These are phyloP conservation scores for Phlebiopsis flavidoalba DNA, from an alignment of 768 basidiomycete species.

Conservation along the genomic window DNA sequence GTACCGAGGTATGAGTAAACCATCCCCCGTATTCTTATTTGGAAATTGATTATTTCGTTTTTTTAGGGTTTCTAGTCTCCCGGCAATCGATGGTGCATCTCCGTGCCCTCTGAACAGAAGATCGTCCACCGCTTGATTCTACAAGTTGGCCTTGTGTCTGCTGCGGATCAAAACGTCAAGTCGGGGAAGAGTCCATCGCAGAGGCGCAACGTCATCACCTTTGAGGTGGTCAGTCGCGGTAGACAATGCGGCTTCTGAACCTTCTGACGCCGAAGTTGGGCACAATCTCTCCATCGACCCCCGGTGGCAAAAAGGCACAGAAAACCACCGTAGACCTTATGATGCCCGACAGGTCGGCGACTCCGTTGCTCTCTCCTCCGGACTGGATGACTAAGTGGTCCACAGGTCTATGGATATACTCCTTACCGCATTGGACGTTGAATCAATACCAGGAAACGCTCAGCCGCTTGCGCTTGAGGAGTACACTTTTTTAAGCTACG, in stretches of 20 bases:
- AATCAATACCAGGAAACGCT: conserved; percentile 19
- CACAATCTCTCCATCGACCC: conserved; percentile 9
- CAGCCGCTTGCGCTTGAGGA: conserved; percentile 37
- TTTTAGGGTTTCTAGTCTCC: conserved; percentile 32
- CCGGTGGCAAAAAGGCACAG: conserved; percentile 32
- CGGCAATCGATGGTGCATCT: conserved; percentile 29
- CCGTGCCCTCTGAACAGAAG: conserved; percentile 26
- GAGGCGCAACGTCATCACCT: conserved; percentile 11
- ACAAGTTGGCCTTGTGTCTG: conserved; percentile 27
- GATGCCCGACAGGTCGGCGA: conserved; percentile 51
- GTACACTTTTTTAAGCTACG: conserved; percentile 35
- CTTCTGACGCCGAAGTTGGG: background rate
- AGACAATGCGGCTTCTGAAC: background rate
- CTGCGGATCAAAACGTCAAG: background rate
- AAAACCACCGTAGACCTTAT: conserved; percentile 41
- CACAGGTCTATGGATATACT: conserved; percentile 55
- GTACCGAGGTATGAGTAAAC: conserved; percentile 41
- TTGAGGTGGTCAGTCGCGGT: conserved; percentile 16
- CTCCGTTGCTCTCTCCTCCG: background rate
- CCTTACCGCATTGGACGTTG: conserved; percentile 33
- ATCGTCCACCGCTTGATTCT: conserved; percentile 44
- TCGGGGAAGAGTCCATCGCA: background rate
- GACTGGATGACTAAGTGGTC: background rate
- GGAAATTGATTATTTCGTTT: too few relatives aligned
- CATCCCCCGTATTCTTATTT: background rate